Evolutionary conservation across 108 stramenopile species (phyloP).

Genomic region (Parietichytrium sp.): DNA sequence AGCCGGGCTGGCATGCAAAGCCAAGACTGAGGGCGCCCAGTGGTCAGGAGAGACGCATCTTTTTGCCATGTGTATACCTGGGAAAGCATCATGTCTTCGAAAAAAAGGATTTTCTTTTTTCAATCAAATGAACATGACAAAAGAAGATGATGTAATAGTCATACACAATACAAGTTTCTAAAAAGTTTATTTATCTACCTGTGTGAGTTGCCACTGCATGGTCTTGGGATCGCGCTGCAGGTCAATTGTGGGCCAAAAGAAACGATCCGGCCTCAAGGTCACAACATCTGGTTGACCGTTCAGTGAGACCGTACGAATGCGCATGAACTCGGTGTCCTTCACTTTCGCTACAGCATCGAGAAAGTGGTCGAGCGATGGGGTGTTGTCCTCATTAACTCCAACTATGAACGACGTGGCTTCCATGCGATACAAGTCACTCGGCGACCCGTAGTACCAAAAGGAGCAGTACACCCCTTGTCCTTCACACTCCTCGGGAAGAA

Average conservation of each 20-base stretch:
- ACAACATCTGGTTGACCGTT: slow-evolving; percentile 46
- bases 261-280: slow-evolving; percentile 47
- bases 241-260: slow-evolving; percentile 46
- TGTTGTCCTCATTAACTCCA: slow-evolving; percentile 49
- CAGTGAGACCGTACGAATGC: slow-evolving; percentile 52
- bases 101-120: no score
- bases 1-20: no score
- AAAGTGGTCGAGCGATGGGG: slow-evolving; percentile 53
- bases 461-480: slow-evolving; percentile 49
- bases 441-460: slow-evolving; percentile 53
- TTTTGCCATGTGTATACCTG: no score
- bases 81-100: no score
- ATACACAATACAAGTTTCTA: background rate
- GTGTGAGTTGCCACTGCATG: background rate
- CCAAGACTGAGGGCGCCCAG: no score
- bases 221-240: background rate
- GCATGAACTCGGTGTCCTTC: slow-evolving; percentile 41
- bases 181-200: background rate
- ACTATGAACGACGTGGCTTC: slow-evolving; percentile 47
- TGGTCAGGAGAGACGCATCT: no score
- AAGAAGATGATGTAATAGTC: no score
- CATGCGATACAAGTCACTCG: slow-evolving; percentile 52
- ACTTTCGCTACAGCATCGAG: slow-evolving; percentile 37
- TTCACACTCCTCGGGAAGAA: no score
- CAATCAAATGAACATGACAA: no score